These are phyloP conservation scores for Melampsora larici-populina DNA, from an alignment of 1,284 basidiomycete species.

Conservation along the genomic window DNA sequence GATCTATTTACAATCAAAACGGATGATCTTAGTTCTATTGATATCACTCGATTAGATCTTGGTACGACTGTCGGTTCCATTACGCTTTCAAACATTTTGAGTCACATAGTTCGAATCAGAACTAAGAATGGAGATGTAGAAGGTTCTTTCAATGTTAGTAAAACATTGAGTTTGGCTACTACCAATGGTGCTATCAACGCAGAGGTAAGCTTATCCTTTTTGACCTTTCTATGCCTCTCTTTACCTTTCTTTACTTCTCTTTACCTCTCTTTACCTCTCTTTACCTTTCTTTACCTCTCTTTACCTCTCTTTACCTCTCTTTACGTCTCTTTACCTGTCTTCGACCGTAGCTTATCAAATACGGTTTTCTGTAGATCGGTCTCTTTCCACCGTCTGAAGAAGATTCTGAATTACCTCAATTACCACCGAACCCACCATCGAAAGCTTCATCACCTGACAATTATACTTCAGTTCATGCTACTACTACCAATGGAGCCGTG, in stretches of 20 bases:
- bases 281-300: too few species aligned
- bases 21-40: neutral
- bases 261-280: too few species aligned
- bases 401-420: neutral
- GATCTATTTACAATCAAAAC: constrained; percentile 22
- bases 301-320: neutral
- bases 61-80: constrained; percentile 15
- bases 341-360: too few species aligned
- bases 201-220: constrained; percentile 1
- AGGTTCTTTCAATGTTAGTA: constrained; percentile 22
- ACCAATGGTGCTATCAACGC: constrained; percentile 40
- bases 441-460: neutral
- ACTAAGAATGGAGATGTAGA: constrained; percentile 34
- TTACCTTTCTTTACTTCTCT: neutral
- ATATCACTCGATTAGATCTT: constrained; percentile 15
- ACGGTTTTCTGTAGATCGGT: neutral
- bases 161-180: constrained; percentile 25
- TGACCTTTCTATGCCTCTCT: neutral
- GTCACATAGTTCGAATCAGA: constrained; percentile 7
- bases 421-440: neutral
- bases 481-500: constrained; percentile 38
- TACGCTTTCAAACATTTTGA: neutral
- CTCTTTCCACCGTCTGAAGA: neutral
- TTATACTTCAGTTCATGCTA: constrained; percentile 11
- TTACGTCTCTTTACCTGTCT: neutral